Evolutionary conservation across 1,139 yeast species (phyloP).

Genomic region (Pichia sp.): DNA sequence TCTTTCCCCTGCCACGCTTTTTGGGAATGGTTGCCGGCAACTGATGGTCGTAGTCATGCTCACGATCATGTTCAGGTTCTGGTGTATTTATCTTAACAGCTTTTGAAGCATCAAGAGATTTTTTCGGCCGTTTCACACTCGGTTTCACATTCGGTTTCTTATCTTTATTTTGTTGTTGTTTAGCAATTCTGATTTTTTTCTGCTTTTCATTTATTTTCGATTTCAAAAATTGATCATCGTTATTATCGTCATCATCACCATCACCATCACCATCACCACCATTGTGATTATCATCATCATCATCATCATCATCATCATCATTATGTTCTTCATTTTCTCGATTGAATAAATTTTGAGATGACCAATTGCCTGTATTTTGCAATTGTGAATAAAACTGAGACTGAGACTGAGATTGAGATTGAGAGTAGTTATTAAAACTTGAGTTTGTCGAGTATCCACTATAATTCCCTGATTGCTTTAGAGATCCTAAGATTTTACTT

Average conservation of each 20-base stretch:
- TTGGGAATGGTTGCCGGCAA: no score
- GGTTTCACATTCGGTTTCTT: not conserved
- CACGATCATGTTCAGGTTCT: not conserved
- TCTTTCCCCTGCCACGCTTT: slow-evolving; percentile 5
- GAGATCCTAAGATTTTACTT: slow-evolving; percentile 6
- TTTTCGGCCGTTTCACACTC: not conserved
- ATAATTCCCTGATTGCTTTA: slow-evolving; percentile 6
- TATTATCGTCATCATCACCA: slow-evolving; percentile 1
- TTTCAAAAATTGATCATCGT: slow-evolving; percentile 3
- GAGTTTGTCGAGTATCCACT: slow-evolving; percentile 12
- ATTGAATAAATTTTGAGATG: slow-evolving; percentile 5
- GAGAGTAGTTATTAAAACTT: slow-evolving; percentile 3
- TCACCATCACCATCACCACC: not conserved
- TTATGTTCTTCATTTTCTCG: not conserved
- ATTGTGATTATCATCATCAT: not conserved
- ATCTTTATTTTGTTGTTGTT: slow-evolving; percentile 1
- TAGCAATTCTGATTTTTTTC: not conserved
- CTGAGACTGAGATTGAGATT: not conserved
- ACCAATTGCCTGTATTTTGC: not conserved
- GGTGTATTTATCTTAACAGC: not conserved
- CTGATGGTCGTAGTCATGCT: no score
- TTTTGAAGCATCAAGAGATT: not conserved
- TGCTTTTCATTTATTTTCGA: not conserved
- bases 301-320: not conserved
- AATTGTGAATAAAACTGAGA: not conserved